These are phyloP conservation scores for Dalbergia oliveri DNA, from an alignment of 306 rosid genomes.

Conservation along the genomic window DNA sequence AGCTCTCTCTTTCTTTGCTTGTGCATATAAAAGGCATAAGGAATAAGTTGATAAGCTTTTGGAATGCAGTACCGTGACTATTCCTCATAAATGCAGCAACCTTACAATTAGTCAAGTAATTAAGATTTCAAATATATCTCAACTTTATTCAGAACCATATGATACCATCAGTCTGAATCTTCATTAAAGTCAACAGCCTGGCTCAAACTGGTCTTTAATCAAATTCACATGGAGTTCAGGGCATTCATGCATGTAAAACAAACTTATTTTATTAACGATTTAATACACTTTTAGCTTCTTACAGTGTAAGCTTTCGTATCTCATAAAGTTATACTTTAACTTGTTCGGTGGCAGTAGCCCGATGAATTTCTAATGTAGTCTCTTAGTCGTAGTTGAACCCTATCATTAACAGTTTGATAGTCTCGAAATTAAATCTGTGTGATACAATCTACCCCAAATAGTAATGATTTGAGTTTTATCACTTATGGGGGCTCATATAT, in stretches of 20 bases:
- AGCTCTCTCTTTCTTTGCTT: not conserved
- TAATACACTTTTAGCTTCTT: not conserved
- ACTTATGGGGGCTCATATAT: not conserved
- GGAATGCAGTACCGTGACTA: not conserved
- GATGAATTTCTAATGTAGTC: not conserved
- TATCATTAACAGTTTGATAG: not conserved
- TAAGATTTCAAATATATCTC: not conserved
- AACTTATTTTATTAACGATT: not conserved
- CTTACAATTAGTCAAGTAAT: not conserved
- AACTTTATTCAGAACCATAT: not conserved
- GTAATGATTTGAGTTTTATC: not conserved
- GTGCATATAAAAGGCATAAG: not conserved
- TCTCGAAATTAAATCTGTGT: not conserved
- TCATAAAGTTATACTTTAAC: not conserved
- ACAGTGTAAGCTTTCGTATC: not conserved
- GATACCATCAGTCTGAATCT: not conserved
- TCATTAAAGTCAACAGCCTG: not conserved
- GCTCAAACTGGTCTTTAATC: not conserved
- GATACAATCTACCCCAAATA: not conserved
- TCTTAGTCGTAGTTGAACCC: not conserved
- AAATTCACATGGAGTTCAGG: not conserved
- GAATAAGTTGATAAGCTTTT: not conserved
- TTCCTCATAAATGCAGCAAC: slow-evolving; percentile 10
- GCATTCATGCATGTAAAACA: not conserved
- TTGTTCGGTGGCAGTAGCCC: not conserved